phyloP scores from a whole-genome alignment of 768 basidiomycete genomes.

The Lyophyllum semitale region DNA sequence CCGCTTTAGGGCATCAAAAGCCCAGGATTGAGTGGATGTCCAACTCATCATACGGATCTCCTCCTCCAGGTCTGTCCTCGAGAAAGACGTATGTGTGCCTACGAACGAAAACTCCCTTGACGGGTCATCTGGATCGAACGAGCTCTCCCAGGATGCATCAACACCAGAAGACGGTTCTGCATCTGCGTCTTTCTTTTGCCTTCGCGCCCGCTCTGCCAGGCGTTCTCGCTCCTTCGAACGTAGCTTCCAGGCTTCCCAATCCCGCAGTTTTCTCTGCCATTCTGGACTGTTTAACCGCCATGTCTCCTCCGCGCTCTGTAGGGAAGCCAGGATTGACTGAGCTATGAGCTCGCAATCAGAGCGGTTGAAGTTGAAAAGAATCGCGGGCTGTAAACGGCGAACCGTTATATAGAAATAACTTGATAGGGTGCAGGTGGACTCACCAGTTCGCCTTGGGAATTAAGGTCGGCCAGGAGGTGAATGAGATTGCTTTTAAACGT shows the following conservation, averaged over 20 bases:
- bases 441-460: conserved; percentile 55
- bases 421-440: conserved; percentile 23
- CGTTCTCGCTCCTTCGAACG: conserved; percentile 51
- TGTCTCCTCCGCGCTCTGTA: conserved; percentile 44
- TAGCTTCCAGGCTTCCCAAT: conserved; percentile 53
- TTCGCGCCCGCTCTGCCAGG: conserved; percentile 38
- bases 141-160: conserved; percentile 46
- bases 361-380: conserved; percentile 70
- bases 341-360: conserved; percentile 59
- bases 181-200: conserved; percentile 37
- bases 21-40: conserved; percentile 43
- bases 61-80: conserved; percentile 47
- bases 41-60: conserved; percentile 41
- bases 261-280: conserved; percentile 52
- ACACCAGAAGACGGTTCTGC: conserved; percentile 16
- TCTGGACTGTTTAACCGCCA: conserved; percentile 50
- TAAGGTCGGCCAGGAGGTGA: conserved; percentile 56
- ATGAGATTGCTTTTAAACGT: conserved; percentile 48
- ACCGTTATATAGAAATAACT: background rate
- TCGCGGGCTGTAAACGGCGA: conserved; percentile 57
- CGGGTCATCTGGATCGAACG: conserved; percentile 61
- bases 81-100: conserved; percentile 40
- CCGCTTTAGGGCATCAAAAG: conserved; percentile 48
- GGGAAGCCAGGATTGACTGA: conserved; percentile 28
- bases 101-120: conserved; percentile 63